phyloP scores from a whole-genome alignment of 192 early-diverging fungal genomes.

The Funneliformis mosseae region DNA sequence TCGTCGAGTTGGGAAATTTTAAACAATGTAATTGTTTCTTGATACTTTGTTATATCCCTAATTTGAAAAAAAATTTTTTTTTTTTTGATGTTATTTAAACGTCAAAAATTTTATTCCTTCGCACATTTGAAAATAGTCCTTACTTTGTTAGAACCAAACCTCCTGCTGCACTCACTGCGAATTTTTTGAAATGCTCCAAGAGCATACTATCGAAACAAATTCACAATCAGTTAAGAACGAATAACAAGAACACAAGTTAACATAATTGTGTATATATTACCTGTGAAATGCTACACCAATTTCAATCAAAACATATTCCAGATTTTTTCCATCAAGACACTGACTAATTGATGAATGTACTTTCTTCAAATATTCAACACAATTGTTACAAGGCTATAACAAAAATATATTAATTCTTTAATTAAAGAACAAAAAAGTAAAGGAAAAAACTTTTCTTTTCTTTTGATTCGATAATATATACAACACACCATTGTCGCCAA shows the following conservation, averaged over 20 bases:
- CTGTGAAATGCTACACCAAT: conserved; percentile 80
- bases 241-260: background rate
- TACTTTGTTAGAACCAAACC: conserved; percentile 87
- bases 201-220: conserved; percentile 62
- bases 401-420: too few species aligned
- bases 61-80: background rate
- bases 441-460: too few species aligned
- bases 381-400: conserved; percentile 74
- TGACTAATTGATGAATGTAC: conserved; percentile 62
- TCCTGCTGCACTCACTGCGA: conserved; percentile 79
- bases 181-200: conserved; percentile 93
- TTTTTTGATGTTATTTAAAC: background rate
- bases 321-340: conserved; percentile 74
- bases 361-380: conserved; percentile 73
- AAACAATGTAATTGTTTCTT: conserved; percentile 79
- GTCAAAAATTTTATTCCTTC: background rate
- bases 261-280: conserved; percentile 47
- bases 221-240: background rate
- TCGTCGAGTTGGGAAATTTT: conserved; percentile 74
- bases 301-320: conserved; percentile 74
- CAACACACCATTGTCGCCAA: conserved; percentile 57
- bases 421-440: too few species aligned
- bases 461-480: background rate
- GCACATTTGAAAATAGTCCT: conserved; percentile 17
- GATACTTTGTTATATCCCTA: conserved; percentile 93